Evolutionary conservation across 202 grass and related monocot species (phyloP), one percentile per base, ranked within the genome.

Genomic region (Zizania palustris): DNA sequence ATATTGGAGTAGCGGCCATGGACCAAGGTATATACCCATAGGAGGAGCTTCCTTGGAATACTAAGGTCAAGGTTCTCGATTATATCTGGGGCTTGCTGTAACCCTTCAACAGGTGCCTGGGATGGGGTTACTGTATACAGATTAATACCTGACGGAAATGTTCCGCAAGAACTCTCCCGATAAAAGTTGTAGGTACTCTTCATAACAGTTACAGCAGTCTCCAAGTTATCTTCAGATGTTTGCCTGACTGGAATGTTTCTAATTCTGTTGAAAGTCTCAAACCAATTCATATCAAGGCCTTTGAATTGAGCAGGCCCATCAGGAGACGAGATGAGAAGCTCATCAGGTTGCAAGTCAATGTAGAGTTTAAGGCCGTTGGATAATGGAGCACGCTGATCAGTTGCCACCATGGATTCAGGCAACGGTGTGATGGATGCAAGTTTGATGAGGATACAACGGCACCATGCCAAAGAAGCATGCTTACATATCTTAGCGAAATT

Each of bases 221-320:
- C 96, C 91, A 93, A 90, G 72, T 93, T 95, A 80, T 89, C 89
- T 78, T 99, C 91, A 11, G 81, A 77, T 74, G 82, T 87, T 88
- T 90, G 82, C 84, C 74, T 89, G 74, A 99, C 88, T 4, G 80
- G 87, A 51, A 98, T 78, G 60, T 90, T 99, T 62, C 90, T 99
- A 51, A 99, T 95, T 83, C 85, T 95, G 66, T 74, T 88, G 4
- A 99, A 73, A 61, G 80, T 91, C 68, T 99, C 96, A 70, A 95
- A 95, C 89, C 81, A 95, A 77, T 92, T 95, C 91, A 98, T 98
- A 69, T 95, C 96, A 48, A 98, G 89, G n/a, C 92, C 91, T 92
- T 88, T 90, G 48, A 86, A 95, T 77, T 85, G 89, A 80, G 84
- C 65, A 74, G 82, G 77, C 19, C 87, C 91, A 39, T 99, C 87